phyloP scores from a whole-genome alignment of 805 yeast genomes.

The Pichia nakasei region DNA sequence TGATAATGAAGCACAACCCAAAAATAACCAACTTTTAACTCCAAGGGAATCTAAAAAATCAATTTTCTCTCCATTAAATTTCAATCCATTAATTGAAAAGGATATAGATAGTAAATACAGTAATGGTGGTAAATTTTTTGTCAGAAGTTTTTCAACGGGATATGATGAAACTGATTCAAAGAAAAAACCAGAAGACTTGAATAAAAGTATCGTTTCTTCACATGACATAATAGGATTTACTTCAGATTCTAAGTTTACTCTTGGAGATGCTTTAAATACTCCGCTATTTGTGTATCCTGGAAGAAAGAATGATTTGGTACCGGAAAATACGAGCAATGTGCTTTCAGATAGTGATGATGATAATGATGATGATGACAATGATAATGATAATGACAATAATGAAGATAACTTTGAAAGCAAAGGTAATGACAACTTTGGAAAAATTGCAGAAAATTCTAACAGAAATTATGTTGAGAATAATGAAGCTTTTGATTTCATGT shows the following conservation, averaged over 20 bases:
- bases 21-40: conserved; percentile 12
- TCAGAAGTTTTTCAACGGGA: conserved; percentile 18
- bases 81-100: conserved; percentile 69
- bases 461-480: too few species aligned
- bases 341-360: conserved; percentile 24
- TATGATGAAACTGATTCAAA: neutral
- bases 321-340: conserved; percentile 10
- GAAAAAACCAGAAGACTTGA: too few species aligned
- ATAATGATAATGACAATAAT: conserved; percentile 10
- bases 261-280: neutral
- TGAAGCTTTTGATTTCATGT: too few species aligned
- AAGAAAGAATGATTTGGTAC: neutral
- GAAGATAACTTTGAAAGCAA: conserved; percentile 10
- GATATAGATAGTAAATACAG: conserved; percentile 81
- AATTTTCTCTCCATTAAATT: conserved; percentile 72
- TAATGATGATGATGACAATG: neutral
- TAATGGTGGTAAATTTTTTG: conserved; percentile 84
- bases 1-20: conserved; percentile 5
- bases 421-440: conserved; percentile 1
- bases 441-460: neutral
- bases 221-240: too few species aligned
- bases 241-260: too few species aligned
- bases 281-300: neutral
- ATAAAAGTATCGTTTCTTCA: too few species aligned
- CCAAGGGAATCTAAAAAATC: conserved; percentile 42